Conservation (phyloP, 352 stramenopile genomes). For the Phytophthora parvispora region DNA sequence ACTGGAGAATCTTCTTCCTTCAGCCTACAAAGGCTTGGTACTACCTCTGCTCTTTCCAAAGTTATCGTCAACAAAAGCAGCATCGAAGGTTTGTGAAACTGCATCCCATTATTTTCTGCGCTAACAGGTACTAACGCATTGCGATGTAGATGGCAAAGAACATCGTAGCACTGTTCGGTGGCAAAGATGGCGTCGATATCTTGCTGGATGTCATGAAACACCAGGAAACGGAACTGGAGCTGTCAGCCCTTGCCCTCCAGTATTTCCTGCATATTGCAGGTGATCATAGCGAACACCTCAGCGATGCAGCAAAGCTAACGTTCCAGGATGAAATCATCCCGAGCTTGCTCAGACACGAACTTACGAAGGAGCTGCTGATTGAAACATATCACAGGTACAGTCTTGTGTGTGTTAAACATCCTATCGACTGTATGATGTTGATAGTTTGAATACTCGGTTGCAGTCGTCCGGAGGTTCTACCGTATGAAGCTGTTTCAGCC, state of each 20-base stretch:
- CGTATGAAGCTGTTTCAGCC: constrained; percentile 55
- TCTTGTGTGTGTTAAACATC: neutral
- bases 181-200: constrained; percentile 66
- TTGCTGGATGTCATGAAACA: constrained; percentile 80
- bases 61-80: constrained; percentile 61
- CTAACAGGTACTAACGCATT: neutral
- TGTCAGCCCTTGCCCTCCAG: constrained; percentile 80
- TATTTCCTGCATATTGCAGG: constrained; percentile 87
- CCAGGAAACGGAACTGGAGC: constrained; percentile 66
- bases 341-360: constrained; percentile 63
- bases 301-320: constrained; percentile 37
- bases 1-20: constrained; percentile 83
- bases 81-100: constrained; percentile 46
- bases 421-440: neutral
- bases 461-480: constrained; percentile 63
- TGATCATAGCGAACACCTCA: constrained; percentile 55
- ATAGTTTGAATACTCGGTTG: neutral
- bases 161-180: constrained; percentile 54
- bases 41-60: constrained; percentile 81
- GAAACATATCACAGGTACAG: constrained; percentile 75
- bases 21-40: constrained; percentile 76
- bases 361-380: constrained; percentile 80
- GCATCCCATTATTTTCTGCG: neutral
- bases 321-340: constrained; percentile 72
- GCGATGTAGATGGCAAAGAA: constrained; percentile 67